These are phyloP conservation scores for Blastomyces silverae DNA, from an alignment of 2,329 filamentous ascomycete genomes.

Conservation along the genomic window DNA sequence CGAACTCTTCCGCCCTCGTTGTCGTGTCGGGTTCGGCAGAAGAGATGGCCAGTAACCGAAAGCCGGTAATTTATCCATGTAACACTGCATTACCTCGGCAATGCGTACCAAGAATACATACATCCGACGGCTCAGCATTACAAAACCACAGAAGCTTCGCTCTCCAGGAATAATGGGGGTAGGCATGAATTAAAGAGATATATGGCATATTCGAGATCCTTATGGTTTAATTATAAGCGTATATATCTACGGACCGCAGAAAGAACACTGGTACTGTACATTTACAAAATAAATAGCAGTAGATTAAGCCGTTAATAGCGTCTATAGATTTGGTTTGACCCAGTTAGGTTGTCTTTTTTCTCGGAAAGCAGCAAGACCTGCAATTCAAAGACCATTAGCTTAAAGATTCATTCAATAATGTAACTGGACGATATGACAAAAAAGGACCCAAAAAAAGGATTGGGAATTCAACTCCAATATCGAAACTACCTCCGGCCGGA, in stretches of 20 bases:
- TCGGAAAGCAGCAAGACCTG: conserved; percentile 74
- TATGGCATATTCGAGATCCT: not conserved
- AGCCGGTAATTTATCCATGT: conserved; percentile 9
- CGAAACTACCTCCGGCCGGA: too few species aligned
- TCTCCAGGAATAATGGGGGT: not conserved
- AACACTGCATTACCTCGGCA: conserved; percentile 33
- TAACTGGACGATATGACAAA: not conserved
- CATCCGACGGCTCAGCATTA: not conserved
- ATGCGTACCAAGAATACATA: not conserved
- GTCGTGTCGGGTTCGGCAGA: not conserved
- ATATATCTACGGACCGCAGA: not conserved
- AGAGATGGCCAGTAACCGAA: not conserved
- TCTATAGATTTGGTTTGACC: conserved; percentile 59
- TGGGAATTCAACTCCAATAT: too few species aligned
- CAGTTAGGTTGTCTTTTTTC: conserved; percentile 83
- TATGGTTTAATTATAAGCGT: not conserved
- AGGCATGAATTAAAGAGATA: not conserved
- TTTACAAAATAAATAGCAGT: not conserved
- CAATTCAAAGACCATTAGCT: not conserved
- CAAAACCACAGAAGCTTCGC: too few species aligned
- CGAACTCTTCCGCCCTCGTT: not conserved
- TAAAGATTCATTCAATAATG: not conserved
- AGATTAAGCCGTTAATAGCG: not conserved
- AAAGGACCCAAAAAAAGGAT: conserved; percentile 35
- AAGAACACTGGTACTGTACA: not conserved